Evolutionary conservation across 2,329 filamentous ascomycete species (phyloP).

Genomic region (Neofusicoccum kwambonambiense): DNA sequence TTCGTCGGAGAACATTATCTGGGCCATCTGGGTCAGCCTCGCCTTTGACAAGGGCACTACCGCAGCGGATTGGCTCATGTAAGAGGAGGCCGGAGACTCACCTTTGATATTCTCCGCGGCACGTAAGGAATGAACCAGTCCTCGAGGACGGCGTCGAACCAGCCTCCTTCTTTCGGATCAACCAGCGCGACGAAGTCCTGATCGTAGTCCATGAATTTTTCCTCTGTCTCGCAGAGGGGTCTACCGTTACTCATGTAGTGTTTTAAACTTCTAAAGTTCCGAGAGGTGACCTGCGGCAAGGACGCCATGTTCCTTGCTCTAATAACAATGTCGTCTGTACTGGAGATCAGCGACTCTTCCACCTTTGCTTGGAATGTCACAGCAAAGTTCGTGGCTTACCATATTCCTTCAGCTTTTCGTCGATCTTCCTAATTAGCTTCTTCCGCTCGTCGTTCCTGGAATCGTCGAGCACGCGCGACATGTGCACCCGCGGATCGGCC

Average conservation of each 20-base stretch:
- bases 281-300: slow-evolving; percentile 19
- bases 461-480: slow-evolving; percentile 15
- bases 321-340: slow-evolving; percentile 20
- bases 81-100: no score
- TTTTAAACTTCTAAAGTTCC: slow-evolving; percentile 19
- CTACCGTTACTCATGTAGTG: slow-evolving; percentile 21
- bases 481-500: neutral
- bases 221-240: slow-evolving; percentile 18
- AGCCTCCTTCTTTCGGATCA: slow-evolving; percentile 18
- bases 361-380: neutral
- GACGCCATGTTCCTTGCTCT: slow-evolving; percentile 16
- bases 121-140: neutral
- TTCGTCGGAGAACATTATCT: slow-evolving; percentile 19
- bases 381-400: neutral
- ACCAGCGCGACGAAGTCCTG: slow-evolving; percentile 21
- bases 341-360: neutral
- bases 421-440: slow-evolving; percentile 20
- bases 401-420: slow-evolving; percentile 20
- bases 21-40: no score
- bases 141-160: slow-evolving; percentile 20
- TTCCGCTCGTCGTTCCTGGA: slow-evolving; percentile 6
- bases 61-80: no score
- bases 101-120: no score
- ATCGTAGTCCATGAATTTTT: slow-evolving; percentile 1
- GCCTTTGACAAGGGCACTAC: no score